Evolutionary conservation across 352 stramenopile species (phyloP).

Genomic region (Phytophthora sp.): DNA sequence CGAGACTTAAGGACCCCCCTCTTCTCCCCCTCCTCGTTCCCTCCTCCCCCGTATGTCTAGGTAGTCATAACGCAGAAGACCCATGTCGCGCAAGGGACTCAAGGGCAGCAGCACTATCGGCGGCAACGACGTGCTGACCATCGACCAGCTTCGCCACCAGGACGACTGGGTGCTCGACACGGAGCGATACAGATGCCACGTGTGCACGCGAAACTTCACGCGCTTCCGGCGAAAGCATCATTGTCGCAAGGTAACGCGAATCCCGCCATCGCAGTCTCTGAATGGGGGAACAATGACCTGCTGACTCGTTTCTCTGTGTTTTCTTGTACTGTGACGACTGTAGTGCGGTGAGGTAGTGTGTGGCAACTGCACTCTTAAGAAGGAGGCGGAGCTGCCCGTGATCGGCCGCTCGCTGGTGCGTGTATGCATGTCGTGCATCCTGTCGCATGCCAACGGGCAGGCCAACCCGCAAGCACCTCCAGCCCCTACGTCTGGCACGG

Average conservation of each 20-base stretch:
- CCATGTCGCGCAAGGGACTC: constrained; percentile 78
- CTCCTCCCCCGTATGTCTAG: constrained; percentile 14
- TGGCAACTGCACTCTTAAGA: constrained; percentile 89
- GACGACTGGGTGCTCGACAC: constrained; percentile 90
- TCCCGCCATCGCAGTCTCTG: too few species aligned
- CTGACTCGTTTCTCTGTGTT: constrained; percentile 8
- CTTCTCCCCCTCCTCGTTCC: background rate
- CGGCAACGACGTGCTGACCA: constrained; percentile 87
- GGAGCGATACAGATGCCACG: constrained; percentile 87
- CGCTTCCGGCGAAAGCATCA: constrained; percentile 90
- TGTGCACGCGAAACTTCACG: constrained; percentile 90
- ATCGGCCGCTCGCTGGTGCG: constrained; percentile 85
- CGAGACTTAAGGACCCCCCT: constrained; percentile 24
- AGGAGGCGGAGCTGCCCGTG: constrained; percentile 84
- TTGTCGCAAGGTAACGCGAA: constrained; percentile 89
- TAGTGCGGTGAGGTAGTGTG: constrained; percentile 90
- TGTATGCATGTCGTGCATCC: constrained; percentile 91
- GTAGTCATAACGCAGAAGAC: constrained; percentile 21
- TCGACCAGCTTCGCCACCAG: constrained; percentile 88
- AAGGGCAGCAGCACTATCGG: constrained; percentile 76
- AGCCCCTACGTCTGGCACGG: constrained; percentile 46
- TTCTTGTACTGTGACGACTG: background rate
- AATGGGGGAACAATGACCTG: background rate
- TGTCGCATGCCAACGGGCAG: constrained; percentile 82
- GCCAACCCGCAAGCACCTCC: constrained; percentile 71